Conservation (phyloP, 2,329 filamentous ascomycete species). For the Alternaria dauci region DNA sequence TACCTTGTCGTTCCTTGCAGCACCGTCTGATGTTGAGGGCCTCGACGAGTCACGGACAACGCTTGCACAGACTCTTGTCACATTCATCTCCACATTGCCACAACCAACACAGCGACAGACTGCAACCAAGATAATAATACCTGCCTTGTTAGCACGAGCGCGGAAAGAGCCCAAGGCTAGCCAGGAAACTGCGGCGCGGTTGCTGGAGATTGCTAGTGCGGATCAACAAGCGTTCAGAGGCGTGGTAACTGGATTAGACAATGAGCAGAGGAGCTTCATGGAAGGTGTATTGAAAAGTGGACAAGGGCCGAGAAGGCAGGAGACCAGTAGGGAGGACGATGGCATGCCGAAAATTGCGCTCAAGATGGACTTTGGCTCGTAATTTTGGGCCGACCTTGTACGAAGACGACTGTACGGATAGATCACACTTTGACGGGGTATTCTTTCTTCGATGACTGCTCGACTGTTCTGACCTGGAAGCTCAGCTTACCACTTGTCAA, state of each 20-base stretch:
- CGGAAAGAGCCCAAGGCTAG: constrained; percentile 66
- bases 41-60: constrained; percentile 77
- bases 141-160: constrained; percentile 77
- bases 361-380: constrained; percentile 82
- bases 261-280: constrained; percentile 76
- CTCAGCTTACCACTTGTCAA: constrained; percentile 1
- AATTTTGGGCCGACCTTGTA: background rate
- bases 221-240: constrained; percentile 77
- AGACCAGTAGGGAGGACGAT: constrained; percentile 63
- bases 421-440: background rate
- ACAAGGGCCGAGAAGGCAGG: constrained; percentile 53
- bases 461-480: background rate
- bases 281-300: constrained; percentile 79
- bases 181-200: constrained; percentile 74
- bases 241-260: constrained; percentile 75
- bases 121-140: constrained; percentile 79
- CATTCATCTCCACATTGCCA: constrained; percentile 66
- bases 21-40: constrained; percentile 72
- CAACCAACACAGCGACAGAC: constrained; percentile 50
- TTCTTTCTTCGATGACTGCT: background rate
- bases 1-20: constrained; percentile 77
- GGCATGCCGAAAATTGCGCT: constrained; percentile 82
- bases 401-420: background rate
- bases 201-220: constrained; percentile 81
- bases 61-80: constrained; percentile 76